phyloP scores from a whole-genome alignment of 2,329 filamentous ascomycete species.

The Stagonosporopsis vannaccii region DNA sequence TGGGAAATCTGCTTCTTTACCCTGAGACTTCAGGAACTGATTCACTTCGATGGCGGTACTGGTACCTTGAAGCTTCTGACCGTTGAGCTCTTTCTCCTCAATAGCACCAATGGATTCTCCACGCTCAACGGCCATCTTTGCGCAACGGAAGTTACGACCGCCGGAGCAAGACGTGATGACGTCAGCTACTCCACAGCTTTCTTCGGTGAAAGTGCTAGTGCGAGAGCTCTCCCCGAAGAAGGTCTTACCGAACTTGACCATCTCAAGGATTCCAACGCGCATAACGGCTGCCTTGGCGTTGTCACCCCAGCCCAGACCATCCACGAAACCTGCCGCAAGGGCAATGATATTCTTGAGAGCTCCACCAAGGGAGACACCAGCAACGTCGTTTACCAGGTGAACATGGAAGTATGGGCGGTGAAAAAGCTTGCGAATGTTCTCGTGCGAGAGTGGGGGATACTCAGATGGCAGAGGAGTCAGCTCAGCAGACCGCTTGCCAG shows the following conservation, averaged over 20 bases:
- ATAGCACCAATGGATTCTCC: slow-evolving; percentile 84
- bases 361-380: slow-evolving; percentile 91
- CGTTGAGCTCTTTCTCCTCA: slow-evolving; percentile 88
- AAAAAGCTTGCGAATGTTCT: slow-evolving; percentile 84
- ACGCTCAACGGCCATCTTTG: slow-evolving; percentile 83
- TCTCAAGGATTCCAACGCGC: slow-evolving; percentile 93
- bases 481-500: slow-evolving; percentile 69
- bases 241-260: slow-evolving; percentile 92
- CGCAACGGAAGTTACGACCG: slow-evolving; percentile 92
- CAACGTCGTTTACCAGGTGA: slow-evolving; percentile 91
- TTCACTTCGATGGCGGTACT: slow-evolving; percentile 92
- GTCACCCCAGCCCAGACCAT: slow-evolving; percentile 95
- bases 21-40: slow-evolving; percentile 80
- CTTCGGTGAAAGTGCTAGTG: slow-evolving; percentile 91
- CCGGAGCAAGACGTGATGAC: slow-evolving; percentile 93
- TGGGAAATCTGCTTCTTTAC: slow-evolving; percentile 83
- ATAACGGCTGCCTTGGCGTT: slow-evolving; percentile 99
- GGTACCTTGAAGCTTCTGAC: slow-evolving; percentile 95
- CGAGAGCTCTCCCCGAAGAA: slow-evolving; percentile 88
- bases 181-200: slow-evolving; percentile 93
- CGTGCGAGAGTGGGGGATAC: slow-evolving; percentile 86
- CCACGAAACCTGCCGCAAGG: slow-evolving; percentile 91
- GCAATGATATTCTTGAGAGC: slow-evolving; percentile 98
- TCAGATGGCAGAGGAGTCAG: slow-evolving; percentile 79
- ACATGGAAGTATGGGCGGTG: slow-evolving; percentile 98